Percentiles rank a stretch among this genome's conserved stretches.
Conservation (phyloP, 441 rosid genomes). For the Pelargonium cotyledonis region DNA sequence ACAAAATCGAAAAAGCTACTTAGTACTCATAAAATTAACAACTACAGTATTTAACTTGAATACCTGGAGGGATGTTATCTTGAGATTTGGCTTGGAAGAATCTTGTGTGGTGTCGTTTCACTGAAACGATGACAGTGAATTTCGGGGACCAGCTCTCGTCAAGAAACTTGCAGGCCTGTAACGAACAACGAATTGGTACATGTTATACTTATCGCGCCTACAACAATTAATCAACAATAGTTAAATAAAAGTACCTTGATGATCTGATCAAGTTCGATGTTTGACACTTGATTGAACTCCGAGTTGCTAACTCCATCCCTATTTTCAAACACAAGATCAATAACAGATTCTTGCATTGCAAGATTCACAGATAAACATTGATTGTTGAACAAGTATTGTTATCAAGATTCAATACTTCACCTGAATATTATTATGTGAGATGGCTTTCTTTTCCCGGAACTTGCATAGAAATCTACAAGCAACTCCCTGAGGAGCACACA, state of each 20-base stretch:
- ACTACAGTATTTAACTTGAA: conserved; percentile 22
- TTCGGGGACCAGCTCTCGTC: conserved; percentile 66
- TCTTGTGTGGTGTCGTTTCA: conserved; percentile 74
- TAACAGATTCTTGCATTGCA: not conserved
- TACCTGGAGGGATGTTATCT: conserved; percentile 49
- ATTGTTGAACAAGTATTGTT: too few species aligned
- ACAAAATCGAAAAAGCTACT: not conserved
- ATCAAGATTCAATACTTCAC: conserved; percentile 22
- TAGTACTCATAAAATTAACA: too few species aligned
- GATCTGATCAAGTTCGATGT: conserved; percentile 68
- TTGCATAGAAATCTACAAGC: conserved; percentile 61
- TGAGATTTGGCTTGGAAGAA: conserved; percentile 46
- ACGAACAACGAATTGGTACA: not conserved
- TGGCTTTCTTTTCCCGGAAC: conserved; percentile 72
- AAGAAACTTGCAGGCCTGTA: conserved; percentile 67
- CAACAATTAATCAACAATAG: not conserved
- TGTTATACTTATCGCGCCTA: not conserved
- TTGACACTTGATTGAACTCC: conserved; percentile 76
- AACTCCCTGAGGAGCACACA: conserved; percentile 44
- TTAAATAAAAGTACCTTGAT: conserved; percentile 41
- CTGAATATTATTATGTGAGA: conserved; percentile 81
- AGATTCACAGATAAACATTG: too few species aligned
- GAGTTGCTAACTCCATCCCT: conserved; percentile 95
- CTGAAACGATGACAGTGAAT: conserved; percentile 53
- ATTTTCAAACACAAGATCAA: not conserved